Percentiles rank a stretch among this genome's conserved stretches.
phyloP scores from a whole-genome alignment of 441 rosid genomes.

The Populus hybrid region DNA sequence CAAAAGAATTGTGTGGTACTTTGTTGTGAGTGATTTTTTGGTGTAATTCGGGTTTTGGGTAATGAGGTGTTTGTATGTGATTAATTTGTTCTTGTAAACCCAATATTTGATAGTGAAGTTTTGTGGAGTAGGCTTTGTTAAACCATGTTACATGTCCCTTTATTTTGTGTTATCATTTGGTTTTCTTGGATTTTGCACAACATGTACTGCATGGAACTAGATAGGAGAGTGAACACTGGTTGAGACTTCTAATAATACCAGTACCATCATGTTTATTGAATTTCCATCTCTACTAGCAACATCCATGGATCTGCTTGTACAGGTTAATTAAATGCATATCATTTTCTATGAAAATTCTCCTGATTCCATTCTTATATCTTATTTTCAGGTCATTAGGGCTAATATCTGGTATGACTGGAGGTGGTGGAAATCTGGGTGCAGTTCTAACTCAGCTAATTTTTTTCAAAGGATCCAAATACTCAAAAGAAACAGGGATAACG shows the following conservation, averaged over 20 bases:
- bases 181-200: no score
- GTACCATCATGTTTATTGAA: background rate
- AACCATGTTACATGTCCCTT: no score
- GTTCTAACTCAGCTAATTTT: slow-evolving; percentile 75
- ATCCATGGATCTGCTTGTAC: background rate
- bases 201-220: background rate
- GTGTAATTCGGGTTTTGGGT: no score
- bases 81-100: no score
- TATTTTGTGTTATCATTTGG: no score
- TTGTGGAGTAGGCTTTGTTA: no score
- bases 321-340: background rate
- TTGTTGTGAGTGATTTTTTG: no score
- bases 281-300: background rate
- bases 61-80: no score
- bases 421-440: slow-evolving; percentile 87
- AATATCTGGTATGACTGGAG: slow-evolving; percentile 85
- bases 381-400: slow-evolving; percentile 55
- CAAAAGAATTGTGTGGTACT: no score
- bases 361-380: background rate
- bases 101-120: no score
- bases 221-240: background rate
- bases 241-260: background rate
- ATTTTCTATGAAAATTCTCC: background rate
- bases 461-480: slow-evolving; percentile 73
- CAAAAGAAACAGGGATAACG: slow-evolving; percentile 75